Evolutionary conservation across 495 filamentous ascomycete species (phyloP), one percentile per base, ranked within the genome.

Genomic region (Neurospora cerealis): DNA sequence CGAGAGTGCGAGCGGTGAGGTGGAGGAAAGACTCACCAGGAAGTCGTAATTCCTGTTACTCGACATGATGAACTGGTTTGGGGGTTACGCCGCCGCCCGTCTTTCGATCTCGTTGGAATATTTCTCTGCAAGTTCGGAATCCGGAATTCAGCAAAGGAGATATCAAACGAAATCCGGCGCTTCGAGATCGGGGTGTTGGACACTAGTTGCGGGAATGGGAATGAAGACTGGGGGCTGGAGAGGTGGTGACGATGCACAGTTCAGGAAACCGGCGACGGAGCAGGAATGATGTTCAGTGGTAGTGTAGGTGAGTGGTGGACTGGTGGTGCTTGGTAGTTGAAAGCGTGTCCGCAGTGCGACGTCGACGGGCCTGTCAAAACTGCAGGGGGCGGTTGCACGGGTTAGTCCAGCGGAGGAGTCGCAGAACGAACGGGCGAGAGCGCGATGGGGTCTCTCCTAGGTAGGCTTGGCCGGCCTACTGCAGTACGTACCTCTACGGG

Each of bases 1-100:
- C 37, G 41, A 17, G 46, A 62, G 13, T 73, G 13, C 39, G 41
- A 36, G 70, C 28, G 60, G 46, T 28, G 69, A 19, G 39, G 24
- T 44, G 44, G 71, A 72, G 70, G 69, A 69, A 66, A 48, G 66
- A 78, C 79, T 88, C 89, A 98, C 95, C 85, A 99, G 87, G 83
- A 98, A 98, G 81, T 99, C 96, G 82, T 99, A 99, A 84, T 98
- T 98, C 80, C 96, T 89, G 84, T 94, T 97, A 77, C 93, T 93
- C 76, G 96, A 95, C 96, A 99, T 99, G 85, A 73, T 72, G 76
- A 44, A 73, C 76, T 72, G 69, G 72, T 69, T 69, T 39, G 13
- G 48, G 37, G 66, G 28, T 60, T 17, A 73, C 34, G 36, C 36
- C 42, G 32, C 69, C 46, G 73, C 42, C 60, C 24, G 70, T 70